Evolutionary conservation across 345 rosid species (phyloP).

Genomic region (Eucalyptus sp.): DNA sequence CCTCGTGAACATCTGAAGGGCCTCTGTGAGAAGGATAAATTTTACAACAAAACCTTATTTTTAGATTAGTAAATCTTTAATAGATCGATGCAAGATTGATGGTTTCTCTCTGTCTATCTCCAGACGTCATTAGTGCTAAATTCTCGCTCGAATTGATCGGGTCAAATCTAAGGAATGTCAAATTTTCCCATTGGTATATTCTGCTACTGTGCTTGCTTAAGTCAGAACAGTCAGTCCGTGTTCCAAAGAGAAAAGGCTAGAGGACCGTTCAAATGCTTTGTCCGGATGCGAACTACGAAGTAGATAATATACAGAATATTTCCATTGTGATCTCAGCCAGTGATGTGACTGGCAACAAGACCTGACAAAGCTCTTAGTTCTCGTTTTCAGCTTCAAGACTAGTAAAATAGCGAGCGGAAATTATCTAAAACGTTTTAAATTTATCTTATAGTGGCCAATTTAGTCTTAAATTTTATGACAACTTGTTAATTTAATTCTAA

Average conservation of each 20-base stretch:
- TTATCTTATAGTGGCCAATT: fast-evolving
- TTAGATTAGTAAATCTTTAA: background rate
- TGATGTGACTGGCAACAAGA: background rate
- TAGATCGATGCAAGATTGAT: background rate
- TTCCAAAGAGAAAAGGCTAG: background rate
- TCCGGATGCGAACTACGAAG: background rate
- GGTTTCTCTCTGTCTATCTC: background rate
- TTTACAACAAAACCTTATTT: background rate
- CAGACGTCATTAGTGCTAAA: background rate
- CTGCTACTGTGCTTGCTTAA: background rate
- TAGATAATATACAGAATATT: background rate
- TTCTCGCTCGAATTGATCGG: background rate
- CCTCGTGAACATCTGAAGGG: background rate
- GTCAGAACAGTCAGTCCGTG: background rate
- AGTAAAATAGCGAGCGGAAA: background rate
- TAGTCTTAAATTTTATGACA: fast-evolving
- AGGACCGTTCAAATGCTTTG: background rate
- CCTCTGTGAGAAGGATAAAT: background rate
- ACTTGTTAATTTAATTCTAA: too few species aligned
- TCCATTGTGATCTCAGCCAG: background rate
- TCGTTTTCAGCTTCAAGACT: background rate
- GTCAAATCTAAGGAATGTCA: background rate
- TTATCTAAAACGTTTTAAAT: too few species aligned
- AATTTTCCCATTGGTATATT: background rate
- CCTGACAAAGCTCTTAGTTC: background rate